Evolutionary conservation across 495 filamentous ascomycete species (phyloP).

Genomic region (Penicillium parvum): DNA sequence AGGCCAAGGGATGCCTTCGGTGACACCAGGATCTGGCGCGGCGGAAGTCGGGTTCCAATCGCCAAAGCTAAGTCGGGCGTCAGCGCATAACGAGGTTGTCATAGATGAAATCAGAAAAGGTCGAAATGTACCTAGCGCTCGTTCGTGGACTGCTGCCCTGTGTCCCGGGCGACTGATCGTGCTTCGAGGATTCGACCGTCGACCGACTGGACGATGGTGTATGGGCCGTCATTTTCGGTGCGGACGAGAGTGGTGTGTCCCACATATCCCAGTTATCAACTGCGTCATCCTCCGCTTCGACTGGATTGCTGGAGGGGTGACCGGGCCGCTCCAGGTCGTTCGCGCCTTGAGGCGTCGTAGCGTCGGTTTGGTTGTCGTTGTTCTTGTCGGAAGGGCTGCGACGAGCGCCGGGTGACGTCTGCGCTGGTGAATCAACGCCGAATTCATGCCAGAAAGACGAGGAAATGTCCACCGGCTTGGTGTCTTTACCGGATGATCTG

Average conservation of each 20-base stretch:
- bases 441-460: slow-evolving; percentile 51
- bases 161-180: slow-evolving; percentile 44
- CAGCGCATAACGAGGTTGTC: slow-evolving; percentile 32
- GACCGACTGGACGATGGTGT: slow-evolving; percentile 46
- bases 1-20: slow-evolving; percentile 64
- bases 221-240: slow-evolving; percentile 37
- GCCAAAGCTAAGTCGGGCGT: slow-evolving; percentile 35
- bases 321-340: slow-evolving; percentile 32
- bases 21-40: slow-evolving; percentile 33
- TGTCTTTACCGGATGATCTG: slow-evolving; percentile 45
- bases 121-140: slow-evolving; percentile 49
- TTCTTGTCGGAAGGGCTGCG: slow-evolving; percentile 21
- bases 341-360: slow-evolving; percentile 29
- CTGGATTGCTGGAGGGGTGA: slow-evolving; percentile 24
- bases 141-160: slow-evolving; percentile 47
- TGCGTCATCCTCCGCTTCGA: slow-evolving; percentile 47
- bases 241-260: slow-evolving; percentile 54
- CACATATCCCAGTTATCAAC: slow-evolving; percentile 66
- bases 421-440: slow-evolving; percentile 49
- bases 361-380: slow-evolving; percentile 9
- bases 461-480: slow-evolving; percentile 43
- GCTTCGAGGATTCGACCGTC: slow-evolving; percentile 39
- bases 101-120: slow-evolving; percentile 33
- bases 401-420: slow-evolving; percentile 38
- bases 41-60: slow-evolving; percentile 35